Evolutionary conservation across 257 asterid genomes (phyloP).

Genomic region (Penstemon barbatus): DNA sequence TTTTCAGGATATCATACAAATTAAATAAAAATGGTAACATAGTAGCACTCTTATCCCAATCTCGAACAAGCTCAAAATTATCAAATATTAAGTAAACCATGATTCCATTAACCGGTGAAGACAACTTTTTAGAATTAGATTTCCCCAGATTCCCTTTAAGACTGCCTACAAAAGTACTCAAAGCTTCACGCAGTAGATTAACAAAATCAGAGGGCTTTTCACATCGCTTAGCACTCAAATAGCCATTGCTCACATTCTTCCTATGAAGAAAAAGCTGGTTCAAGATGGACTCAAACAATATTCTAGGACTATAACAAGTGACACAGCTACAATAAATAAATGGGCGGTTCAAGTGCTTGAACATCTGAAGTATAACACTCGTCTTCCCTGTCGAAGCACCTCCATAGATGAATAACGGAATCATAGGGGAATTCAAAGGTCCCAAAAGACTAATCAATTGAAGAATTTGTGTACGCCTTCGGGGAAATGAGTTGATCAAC

Average conservation of each 20-base stretch:
- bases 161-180: constrained; percentile 46
- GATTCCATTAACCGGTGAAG: constrained; percentile 49
- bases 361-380: constrained; percentile 55
- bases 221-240: constrained; percentile 73
- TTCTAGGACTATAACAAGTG: constrained; percentile 71
- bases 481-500: constrained; percentile 60
- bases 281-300: constrained; percentile 81
- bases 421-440: constrained; percentile 76
- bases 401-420: constrained; percentile 77
- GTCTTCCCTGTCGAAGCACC: constrained; percentile 92
- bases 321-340: constrained; percentile 71
- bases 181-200: constrained; percentile 68
- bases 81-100: constrained; percentile 90
- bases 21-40: constrained; percentile 68
- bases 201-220: constrained; percentile 91
- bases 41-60: constrained; percentile 70
- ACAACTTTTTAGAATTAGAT: constrained; percentile 48
- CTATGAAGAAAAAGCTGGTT: constrained; percentile 83
- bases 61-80: constrained; percentile 64
- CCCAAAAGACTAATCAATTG: constrained; percentile 67
- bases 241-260: constrained; percentile 62
- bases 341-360: constrained; percentile 72
- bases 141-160: constrained; percentile 49
- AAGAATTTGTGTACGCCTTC: constrained; percentile 60
- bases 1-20: constrained; percentile 64